Conservation (phyloP, 2,329 filamentous ascomycete genomes). For the Alternaria longipes region DNA sequence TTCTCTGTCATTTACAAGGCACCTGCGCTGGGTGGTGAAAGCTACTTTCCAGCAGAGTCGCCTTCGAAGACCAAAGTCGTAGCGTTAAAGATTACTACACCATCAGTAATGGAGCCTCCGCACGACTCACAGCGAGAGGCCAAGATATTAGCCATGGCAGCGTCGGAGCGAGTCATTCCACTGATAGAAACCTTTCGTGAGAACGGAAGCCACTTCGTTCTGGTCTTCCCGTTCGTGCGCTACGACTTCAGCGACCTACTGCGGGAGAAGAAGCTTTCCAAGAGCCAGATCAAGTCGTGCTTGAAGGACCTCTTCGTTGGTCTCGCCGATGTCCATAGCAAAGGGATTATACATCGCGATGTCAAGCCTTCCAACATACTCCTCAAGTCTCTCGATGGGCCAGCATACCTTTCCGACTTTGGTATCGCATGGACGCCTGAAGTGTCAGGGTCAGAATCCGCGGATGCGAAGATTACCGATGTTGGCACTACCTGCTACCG, state of each 20-base stretch:
- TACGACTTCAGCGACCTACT: slow-evolving; percentile 77
- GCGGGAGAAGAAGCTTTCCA: slow-evolving; percentile 53
- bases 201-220: slow-evolving; percentile 75
- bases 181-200: slow-evolving; percentile 76
- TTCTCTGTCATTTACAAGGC: slow-evolving; percentile 86
- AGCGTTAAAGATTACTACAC: slow-evolving; percentile 87
- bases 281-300: slow-evolving; percentile 57
- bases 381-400: slow-evolving; percentile 71
- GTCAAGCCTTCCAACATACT: slow-evolving; percentile 93
- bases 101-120: slow-evolving; percentile 76
- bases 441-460: slow-evolving; percentile 67
- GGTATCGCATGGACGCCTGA: slow-evolving; percentile 85
- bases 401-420: slow-evolving; percentile 87
- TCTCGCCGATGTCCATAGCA: slow-evolving; percentile 74
- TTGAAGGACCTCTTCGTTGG: slow-evolving; percentile 76
- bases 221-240: slow-evolving; percentile 86
- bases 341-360: slow-evolving; percentile 89
- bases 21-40: slow-evolving; percentile 50
- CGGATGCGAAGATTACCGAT: slow-evolving; percentile 80
- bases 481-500: slow-evolving; percentile 93
- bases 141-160: slow-evolving; percentile 71
- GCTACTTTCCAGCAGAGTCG: slow-evolving; percentile 38
- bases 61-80: slow-evolving; percentile 53
- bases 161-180: slow-evolving; percentile 68
- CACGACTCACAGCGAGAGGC: slow-evolving; percentile 85